Percentiles rank a stretch among this genome's conserved stretches.
phyloP scores from a whole-genome alignment of 768 basidiomycete genomes.

The Phylloporus arenicola region DNA sequence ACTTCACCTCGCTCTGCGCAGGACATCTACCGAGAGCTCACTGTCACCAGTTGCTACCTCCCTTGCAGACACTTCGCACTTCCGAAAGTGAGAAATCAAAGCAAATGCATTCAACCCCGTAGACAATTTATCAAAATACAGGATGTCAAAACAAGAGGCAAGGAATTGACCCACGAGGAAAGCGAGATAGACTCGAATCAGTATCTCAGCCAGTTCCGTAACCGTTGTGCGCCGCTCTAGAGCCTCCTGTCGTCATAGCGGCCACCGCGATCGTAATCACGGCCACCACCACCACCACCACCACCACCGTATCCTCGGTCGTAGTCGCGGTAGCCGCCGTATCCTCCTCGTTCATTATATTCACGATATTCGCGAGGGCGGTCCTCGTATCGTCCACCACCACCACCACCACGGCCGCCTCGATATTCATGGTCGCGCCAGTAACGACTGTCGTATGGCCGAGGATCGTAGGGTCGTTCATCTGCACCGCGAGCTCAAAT shows the following conservation, averaged over 20 bases:
- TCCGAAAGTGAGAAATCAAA: background rate
- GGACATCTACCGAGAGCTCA: too few species aligned
- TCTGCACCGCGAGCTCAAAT: constrained; percentile 35
- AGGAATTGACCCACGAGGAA: background rate
- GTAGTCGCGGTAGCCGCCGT: constrained; percentile 21
- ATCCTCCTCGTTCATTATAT: constrained; percentile 26
- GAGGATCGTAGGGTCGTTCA: constrained; percentile 86
- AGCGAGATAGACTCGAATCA: background rate
- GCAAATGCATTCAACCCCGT: constrained; percentile 18
- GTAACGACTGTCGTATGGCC: constrained; percentile 88
- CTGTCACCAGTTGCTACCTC: too few species aligned
- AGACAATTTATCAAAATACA: constrained; percentile 20
- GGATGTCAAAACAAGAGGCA: constrained; percentile 2
- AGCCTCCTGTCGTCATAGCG: constrained; percentile 43
- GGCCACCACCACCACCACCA: too few species aligned
- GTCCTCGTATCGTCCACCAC: constrained; percentile 41
- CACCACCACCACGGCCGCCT: constrained; percentile 43
- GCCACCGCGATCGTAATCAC: constrained; percentile 37
- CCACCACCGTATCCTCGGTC: constrained; percentile 32
- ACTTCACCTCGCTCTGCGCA: too few species aligned
- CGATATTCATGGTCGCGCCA: constrained; percentile 58
- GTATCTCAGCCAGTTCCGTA: constrained; percentile 2
- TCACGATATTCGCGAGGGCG: constrained; percentile 30
- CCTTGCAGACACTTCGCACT: background rate
- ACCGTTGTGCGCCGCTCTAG: constrained; percentile 17